phyloP scores from a whole-genome alignment of 2,329 filamentous ascomycete species.

The Microdochium paspali region DNA sequence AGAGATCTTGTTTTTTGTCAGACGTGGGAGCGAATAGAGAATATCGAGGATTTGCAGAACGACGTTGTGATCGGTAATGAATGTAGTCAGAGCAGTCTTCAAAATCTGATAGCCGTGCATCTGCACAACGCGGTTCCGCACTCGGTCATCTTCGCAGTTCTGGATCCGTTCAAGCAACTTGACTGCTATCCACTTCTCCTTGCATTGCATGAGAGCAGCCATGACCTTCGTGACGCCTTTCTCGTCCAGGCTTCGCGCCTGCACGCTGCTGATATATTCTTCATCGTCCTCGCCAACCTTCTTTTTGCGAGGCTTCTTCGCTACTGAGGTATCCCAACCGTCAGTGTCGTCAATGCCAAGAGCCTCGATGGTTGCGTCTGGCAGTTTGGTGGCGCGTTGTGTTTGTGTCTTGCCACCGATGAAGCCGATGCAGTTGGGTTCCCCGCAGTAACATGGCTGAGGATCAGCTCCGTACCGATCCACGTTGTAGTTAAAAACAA shows the following conservation, averaged over 20 bases:
- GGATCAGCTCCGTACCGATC: slow-evolving; percentile 95
- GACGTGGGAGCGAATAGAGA: slow-evolving; percentile 75
- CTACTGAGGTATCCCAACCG: slow-evolving; percentile 81
- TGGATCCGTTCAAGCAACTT: slow-evolving; percentile 88
- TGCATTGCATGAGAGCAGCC: slow-evolving; percentile 90
- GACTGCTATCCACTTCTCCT: slow-evolving; percentile 98
- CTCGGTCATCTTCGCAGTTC: slow-evolving; percentile 74
- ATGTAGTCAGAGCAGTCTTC: slow-evolving; percentile 75
- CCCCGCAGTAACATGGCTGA: slow-evolving; percentile 92
- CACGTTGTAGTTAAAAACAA: slow-evolving; percentile 99
- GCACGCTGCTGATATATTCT: slow-evolving; percentile 79
- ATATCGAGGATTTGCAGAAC: slow-evolving; percentile 85
- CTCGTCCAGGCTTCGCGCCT: slow-evolving; percentile 20
- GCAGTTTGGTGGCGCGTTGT: slow-evolving; percentile 85
- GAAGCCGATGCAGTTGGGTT: slow-evolving; percentile 89
- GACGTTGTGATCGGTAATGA: slow-evolving; percentile 83
- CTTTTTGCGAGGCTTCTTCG: slow-evolving; percentile 89
- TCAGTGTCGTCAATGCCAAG: slow-evolving; percentile 90
- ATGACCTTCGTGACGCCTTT: slow-evolving; percentile 23
- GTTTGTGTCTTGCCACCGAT: slow-evolving; percentile 98
- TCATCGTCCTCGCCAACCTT: slow-evolving; percentile 86
- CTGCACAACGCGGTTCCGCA: slow-evolving; percentile 80
- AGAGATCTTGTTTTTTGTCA: slow-evolving; percentile 94
- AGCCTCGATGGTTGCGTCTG: slow-evolving; percentile 82
- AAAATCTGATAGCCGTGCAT: slow-evolving; percentile 97